phyloP scores from a whole-genome alignment of 2,329 filamentous ascomycete genomes.

The Arthroderma sp. region DNA sequence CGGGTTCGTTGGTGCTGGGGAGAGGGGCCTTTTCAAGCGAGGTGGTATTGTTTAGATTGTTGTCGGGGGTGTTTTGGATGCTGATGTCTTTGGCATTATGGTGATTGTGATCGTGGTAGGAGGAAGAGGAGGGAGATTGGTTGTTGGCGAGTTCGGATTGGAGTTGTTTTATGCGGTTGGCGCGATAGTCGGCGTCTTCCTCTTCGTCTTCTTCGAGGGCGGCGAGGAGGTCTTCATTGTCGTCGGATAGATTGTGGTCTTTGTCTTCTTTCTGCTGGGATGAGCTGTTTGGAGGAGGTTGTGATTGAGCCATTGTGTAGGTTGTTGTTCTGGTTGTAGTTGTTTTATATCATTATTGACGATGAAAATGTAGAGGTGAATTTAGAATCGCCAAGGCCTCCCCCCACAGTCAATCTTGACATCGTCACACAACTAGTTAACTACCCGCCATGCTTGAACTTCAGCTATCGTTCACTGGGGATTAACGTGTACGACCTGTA shows the following conservation, averaged over 20 bases:
- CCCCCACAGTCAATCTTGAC: too few species aligned
- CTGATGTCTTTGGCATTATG: too few species aligned
- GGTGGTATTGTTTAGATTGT: conserved; percentile 9
- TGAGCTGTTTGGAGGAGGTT: too few species aligned
- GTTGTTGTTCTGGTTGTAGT: too few species aligned
- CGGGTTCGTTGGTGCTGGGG: conserved; percentile 1
- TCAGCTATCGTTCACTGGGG: too few species aligned
- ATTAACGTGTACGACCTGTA: too few species aligned
- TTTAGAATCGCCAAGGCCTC: too few species aligned
- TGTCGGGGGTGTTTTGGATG: background rate
- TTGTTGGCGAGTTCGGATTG: conserved; percentile 40
- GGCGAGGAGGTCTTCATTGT: conserved; percentile 48
- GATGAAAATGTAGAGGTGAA: too few species aligned
- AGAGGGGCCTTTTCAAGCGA: background rate
- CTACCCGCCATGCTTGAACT: too few species aligned
- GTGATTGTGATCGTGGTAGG: conserved; percentile 1
- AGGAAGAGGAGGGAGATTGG: conserved; percentile 35
- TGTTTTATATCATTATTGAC: too few species aligned
- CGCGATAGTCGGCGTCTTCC: conserved; percentile 39
- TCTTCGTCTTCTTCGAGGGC: conserved; percentile 42
- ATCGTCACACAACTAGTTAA: too few species aligned
- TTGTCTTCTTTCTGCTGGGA: background rate
- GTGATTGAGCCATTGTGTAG: too few species aligned
- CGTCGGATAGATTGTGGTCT: conserved; percentile 10
- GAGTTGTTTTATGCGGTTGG: conserved; percentile 46